These are phyloP conservation scores for Diaporthe capsici DNA, from an alignment of 2,329 filamentous ascomycete species.

Conservation along the genomic window DNA sequence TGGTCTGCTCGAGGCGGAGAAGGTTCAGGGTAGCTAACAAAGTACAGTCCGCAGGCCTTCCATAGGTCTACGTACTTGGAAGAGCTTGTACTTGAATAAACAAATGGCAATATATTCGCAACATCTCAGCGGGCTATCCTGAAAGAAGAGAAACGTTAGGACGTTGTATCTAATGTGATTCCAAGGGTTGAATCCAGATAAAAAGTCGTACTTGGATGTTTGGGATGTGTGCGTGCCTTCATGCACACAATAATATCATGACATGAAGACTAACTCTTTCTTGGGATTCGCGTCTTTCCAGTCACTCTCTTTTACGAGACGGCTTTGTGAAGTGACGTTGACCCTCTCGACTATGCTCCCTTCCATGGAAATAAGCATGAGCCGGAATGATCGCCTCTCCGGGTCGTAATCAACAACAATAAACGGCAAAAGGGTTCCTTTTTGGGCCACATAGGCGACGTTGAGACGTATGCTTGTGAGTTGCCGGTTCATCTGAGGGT, in stretches of 20 bases:
- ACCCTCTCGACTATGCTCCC: constrained; percentile 3
- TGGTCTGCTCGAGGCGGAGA: constrained; percentile 37
- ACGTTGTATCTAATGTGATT: background rate
- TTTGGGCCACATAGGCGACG: background rate
- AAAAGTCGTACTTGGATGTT: background rate
- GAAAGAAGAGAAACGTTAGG: too few species aligned
- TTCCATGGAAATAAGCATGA: background rate
- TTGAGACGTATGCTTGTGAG: constrained; percentile 13
- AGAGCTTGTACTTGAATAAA: background rate
- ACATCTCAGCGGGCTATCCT: background rate
- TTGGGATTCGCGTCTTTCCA: constrained; percentile 4
- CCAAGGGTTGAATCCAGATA: rapidly evolving
- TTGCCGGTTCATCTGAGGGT: background rate
- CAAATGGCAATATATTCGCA: background rate
- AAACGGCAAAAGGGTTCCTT: background rate
- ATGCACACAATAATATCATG: background rate
- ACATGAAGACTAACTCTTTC: constrained; percentile 13
- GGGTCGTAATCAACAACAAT: background rate
- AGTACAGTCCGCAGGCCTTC: too few species aligned
- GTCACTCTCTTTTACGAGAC: constrained; percentile 1
- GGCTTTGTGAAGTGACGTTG: background rate
- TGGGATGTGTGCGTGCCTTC: background rate
- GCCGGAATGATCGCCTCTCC: background rate
- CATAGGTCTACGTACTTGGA: too few species aligned
- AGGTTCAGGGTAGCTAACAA: background rate